Conservation (phyloP, 2,329 filamentous ascomycete genomes). For the Trichoderma citrinoviride region DNA sequence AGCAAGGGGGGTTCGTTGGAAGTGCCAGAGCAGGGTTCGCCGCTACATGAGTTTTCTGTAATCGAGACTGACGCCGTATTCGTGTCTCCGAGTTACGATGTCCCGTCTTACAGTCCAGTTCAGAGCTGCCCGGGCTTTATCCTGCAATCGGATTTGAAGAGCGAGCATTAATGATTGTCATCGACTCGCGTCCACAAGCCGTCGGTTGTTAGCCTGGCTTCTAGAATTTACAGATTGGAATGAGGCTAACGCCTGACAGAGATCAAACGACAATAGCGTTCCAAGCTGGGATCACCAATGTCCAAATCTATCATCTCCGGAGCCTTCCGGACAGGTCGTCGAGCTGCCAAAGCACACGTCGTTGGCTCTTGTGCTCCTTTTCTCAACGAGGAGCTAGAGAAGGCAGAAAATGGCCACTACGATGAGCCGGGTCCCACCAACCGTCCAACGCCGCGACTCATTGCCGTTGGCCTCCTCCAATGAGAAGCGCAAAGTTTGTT, state of each 20-base stretch:
- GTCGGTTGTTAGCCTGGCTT: neutral
- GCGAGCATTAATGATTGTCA: neutral
- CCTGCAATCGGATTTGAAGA: neutral
- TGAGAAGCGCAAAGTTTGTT: neutral
- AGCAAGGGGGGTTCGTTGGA: neutral
- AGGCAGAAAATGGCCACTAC: neutral
- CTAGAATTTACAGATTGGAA: neutral
- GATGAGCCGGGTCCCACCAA: slow-evolving; percentile 1
- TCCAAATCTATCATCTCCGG: neutral
- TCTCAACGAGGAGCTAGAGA: neutral
- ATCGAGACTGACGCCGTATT: neutral
- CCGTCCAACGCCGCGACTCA: slow-evolving; percentile 6
- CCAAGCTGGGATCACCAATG: neutral
- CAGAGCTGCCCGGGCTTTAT: neutral
- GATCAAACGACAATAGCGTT: neutral
- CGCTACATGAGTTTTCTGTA: neutral
- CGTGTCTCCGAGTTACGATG: neutral
- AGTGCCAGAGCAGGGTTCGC: neutral
- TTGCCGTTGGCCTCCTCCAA: neutral
- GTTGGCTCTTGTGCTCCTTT: neutral
- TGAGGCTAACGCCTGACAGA: neutral
- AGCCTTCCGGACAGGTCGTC: slow-evolving; percentile 2
- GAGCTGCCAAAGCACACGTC: neutral
- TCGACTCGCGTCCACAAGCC: neutral
- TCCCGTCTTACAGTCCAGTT: neutral